Base-by-base conservation (phyloP, 23 red algal genomes). In the Cyanidioschyzon merolae region DNA sequence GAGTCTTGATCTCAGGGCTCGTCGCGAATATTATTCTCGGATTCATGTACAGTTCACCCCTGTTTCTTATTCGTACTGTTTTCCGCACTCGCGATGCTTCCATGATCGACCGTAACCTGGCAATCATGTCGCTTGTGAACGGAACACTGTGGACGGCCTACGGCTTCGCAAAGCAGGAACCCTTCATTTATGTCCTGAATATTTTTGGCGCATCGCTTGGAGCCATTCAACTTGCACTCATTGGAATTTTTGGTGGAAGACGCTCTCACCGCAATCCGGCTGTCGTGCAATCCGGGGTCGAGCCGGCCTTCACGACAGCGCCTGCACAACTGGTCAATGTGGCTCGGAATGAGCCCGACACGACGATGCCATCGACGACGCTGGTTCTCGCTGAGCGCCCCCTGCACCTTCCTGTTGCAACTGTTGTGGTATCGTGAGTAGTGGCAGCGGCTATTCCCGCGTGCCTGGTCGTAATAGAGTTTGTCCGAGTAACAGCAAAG, bases 131-230 rank as follows among this genome's bases (percentile, higher is more conserved):
- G 34, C 29, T 31, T 36, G 54, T 81, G 15, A 81, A 81, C 68
- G 78, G 78, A 57, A 57, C 41, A 1, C 40, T 81, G 41, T 81
- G 78, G 78, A 81, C 78, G 39, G 38, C 68, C 2, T 81, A 81
- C 45, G 78, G 78, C 1, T 40, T 81, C 59, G 78, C 78, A 37
- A 39, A 71, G 1, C 17, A 32, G 38, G 78, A 81, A 41, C 78
- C 78, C 0, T 71, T 81, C 29, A 58, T 81, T 0, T 81, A 71
- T 37, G 59, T 58, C 7, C n/a, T 81, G 3, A 81, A 81, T 81
- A 39, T 57, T 1, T 67, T 81, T 39, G 78, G 78, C 18, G 37
- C 78, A 25, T 41, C 59, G 37, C 18, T 81, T 1, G 78, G 78
- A 36, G 54, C 68, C 0, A 15, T 68, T 26, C 78, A 81, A 27